These are phyloP conservation scores for Pichia nakasei DNA, from an alignment of 805 yeast genomes.

Conservation along the genomic window DNA sequence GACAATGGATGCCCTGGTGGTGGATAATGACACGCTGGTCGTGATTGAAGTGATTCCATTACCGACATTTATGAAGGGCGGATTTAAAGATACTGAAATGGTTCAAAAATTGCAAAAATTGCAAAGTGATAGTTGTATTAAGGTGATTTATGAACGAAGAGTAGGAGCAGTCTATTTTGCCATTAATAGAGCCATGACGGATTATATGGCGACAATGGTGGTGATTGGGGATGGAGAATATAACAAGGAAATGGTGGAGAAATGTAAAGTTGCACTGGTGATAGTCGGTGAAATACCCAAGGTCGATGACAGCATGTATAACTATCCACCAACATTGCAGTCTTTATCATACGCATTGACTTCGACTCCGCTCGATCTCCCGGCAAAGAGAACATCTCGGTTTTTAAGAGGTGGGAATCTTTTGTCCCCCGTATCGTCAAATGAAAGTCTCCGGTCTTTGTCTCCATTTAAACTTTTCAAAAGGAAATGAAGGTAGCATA, in stretches of 20 bases:
- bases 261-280: conserved; percentile 37
- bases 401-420: no score
- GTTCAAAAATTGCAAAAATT: no score
- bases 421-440: not conserved
- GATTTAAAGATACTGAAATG: conserved; percentile 6
- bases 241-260: conserved; percentile 42
- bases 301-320: conserved; percentile 8
- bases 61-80: conserved; percentile 16
- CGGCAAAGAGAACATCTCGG: not conserved
- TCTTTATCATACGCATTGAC: not conserved
- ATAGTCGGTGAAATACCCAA: conserved; percentile 30
- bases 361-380: not conserved
- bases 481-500: no score
- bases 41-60: conserved; percentile 35
- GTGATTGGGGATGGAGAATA: conserved; percentile 37
- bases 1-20: conserved; percentile 35
- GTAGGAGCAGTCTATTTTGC: conserved; percentile 35
- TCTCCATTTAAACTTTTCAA: conserved; percentile 25
- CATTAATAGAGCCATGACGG: conserved; percentile 32
- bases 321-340: not conserved
- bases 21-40: conserved; percentile 39
- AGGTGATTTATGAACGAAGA: conserved; percentile 35
- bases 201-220: conserved; percentile 37
- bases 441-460: conserved; percentile 11
- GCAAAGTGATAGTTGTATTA: conserved; percentile 17